These are phyloP conservation scores for Parietaria judaica DNA, from an alignment of 306 rosid species.

Conservation along the genomic window DNA sequence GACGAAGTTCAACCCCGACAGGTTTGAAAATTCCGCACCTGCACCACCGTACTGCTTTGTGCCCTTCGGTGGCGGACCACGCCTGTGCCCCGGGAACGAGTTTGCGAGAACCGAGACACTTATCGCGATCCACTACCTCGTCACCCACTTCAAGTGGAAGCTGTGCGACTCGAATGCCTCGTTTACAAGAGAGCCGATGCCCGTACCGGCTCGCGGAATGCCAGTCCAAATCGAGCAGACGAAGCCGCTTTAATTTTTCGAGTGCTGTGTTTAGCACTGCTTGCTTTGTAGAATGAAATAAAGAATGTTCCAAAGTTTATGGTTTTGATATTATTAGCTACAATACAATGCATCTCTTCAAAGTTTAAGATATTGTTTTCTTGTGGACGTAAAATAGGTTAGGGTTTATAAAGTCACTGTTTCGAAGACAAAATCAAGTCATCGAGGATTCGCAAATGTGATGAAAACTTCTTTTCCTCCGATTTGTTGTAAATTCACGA, in stretches of 20 bases:
- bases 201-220: conserved; percentile 47
- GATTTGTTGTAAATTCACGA: too few relatives aligned
- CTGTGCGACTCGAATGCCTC: conserved; percentile 36
- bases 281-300: neutral
- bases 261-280: neutral
- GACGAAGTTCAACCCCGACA: conserved; percentile 58
- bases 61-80: conserved; percentile 64
- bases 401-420: too few relatives aligned
- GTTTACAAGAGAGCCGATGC: conserved; percentile 53
- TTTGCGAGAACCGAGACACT: conserved; percentile 58
- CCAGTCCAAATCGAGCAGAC: conserved; percentile 42
- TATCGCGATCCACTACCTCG: conserved; percentile 53
- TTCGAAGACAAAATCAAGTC: too few relatives aligned
- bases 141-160: conserved; percentile 64
- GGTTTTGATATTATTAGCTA: neutral
- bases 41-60: conserved; percentile 52
- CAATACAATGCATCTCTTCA: too few relatives aligned
- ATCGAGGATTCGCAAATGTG: too few relatives aligned
- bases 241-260: conserved; percentile 11
- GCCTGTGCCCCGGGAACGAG: conserved; percentile 67
- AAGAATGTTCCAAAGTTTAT: neutral
- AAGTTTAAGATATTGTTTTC: too few relatives aligned
- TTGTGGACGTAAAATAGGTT: too few relatives aligned
- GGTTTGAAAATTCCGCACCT: conserved; percentile 52
- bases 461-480: too few relatives aligned